Evolutionary conservation across 805 yeast genomes (phyloP).

Genomic region (Candida endomychidarum): DNA sequence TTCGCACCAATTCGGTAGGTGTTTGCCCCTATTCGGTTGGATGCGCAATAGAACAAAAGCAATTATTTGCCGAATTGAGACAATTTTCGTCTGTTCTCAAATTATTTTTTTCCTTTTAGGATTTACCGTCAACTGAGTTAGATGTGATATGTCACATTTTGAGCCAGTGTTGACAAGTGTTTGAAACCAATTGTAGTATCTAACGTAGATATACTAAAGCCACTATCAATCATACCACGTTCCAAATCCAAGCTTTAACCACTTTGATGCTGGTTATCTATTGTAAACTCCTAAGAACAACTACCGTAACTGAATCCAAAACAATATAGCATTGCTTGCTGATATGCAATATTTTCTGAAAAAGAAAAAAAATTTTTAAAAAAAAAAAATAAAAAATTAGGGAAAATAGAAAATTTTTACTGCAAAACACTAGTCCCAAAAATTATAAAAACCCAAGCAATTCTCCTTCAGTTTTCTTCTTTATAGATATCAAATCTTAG

Average conservation of each 20-base stretch:
- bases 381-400: not conserved
- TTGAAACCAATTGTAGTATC: not conserved
- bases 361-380: not conserved
- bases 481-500: conserved; percentile 17
- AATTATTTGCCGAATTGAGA: not conserved
- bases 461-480: conserved; percentile 15
- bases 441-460: not conserved
- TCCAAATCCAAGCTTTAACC: no score
- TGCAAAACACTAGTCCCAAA: conserved; percentile 1
- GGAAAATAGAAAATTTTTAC: no score
- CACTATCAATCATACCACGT: no score
- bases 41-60: not conserved
- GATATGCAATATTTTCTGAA: not conserved
- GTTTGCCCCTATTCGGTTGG: not conserved
- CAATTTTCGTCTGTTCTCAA: not conserved
- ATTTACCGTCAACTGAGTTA: not conserved
- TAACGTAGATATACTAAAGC: no score
- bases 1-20: not conserved
- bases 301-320: no score
- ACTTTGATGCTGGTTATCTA: no score
- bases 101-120: not conserved
- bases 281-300: no score
- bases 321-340: no score
- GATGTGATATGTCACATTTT: not conserved
- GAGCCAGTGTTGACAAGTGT: not conserved